These are phyloP conservation scores for Metschnikowia rubicola DNA, from an alignment of 805 yeast genomes.

Conservation along the genomic window DNA sequence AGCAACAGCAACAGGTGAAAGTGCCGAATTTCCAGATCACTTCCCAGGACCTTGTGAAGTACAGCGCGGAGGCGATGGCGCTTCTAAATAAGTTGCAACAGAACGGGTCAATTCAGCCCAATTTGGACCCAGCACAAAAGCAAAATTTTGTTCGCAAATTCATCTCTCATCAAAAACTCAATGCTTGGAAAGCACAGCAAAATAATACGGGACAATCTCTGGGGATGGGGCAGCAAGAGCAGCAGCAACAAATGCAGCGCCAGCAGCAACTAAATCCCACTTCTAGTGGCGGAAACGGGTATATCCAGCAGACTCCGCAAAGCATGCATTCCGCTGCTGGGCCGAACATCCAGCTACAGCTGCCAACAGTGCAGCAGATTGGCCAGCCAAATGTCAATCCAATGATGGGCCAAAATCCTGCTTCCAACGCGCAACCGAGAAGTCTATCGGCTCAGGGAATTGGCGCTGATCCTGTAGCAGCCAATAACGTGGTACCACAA, in stretches of 20 bases:
- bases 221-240: constrained; percentile 7
- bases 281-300: constrained; percentile 4
- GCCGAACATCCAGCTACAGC: constrained; percentile 12
- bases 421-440: constrained; percentile 3
- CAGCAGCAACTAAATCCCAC: constrained; percentile 8
- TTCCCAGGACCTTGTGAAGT: constrained; percentile 36
- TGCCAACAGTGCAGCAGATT: constrained; percentile 11
- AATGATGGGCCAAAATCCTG: constrained; percentile 1
- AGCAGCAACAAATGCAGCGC: constrained; percentile 5
- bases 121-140: constrained; percentile 35
- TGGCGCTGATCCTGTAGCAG: background rate
- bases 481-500: background rate
- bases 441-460: constrained; percentile 1
- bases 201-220: constrained; percentile 12
- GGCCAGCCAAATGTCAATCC: constrained; percentile 3
- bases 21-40: constrained; percentile 16
- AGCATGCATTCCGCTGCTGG: constrained; percentile 6
- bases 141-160: constrained; percentile 38
- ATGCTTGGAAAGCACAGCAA: constrained; percentile 25
- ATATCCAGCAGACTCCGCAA: constrained; percentile 9
- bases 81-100: constrained; percentile 35
- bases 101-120: constrained; percentile 31
- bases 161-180: constrained; percentile 37
- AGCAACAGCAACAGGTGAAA: constrained; percentile 12
- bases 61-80: constrained; percentile 39